Base-by-base conservation (phyloP, 1,284 basidiomycete genomes). In the Sparassis latifolia region DNA sequence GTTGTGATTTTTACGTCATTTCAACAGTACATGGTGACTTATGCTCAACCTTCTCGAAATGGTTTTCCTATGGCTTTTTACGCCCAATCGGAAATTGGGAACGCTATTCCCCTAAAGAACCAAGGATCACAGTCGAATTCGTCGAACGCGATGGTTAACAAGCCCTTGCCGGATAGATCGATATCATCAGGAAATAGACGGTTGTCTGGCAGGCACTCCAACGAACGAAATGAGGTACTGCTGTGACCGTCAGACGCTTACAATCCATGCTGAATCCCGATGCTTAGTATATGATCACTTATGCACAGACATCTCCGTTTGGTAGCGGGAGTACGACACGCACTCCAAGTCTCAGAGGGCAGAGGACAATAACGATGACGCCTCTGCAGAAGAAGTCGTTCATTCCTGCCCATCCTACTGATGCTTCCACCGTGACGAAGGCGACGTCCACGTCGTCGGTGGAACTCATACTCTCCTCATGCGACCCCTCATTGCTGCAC, bases 401-500 rank as follows among this genome's bases (percentile, higher is more conserved):
- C 41, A 47, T 57, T n/a, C 52, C 52, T n/a, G 53, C 52, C 10
- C 42, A 52, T 3, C 49, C 50, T 7, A 49, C 48, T 5, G 51
- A 47, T 9, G 49, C 50, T 20, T 38, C 53, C 52, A 60, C 44
- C 58, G 52, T 27, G 42, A 45, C 46, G 50, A 60, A 57, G 42
- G 66, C 66, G 32, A 59, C 65, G 5, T 67, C 67, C 29, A 66
- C 62, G n/a, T 67, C 70, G 32, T 66, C 71, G n/a, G 62, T 84
- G 28, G 76, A 77, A 38, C 60, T 68, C 3, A 66, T 84, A 33
- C 70, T 84, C 12, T 62, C 69, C 2, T 75, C 80, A 3, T 85
- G 81, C 58, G 69, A 77, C 48, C 82, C 83, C 12, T 75, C 82
- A 3, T 62, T 85, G 41, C 47, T 75, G 12, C 85, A 86, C 65